Evolutionary conservation across 192 early-diverging fungal species (phyloP), one percentile per base, ranked within the genome.

Genomic region (Geosiphon pyriformis): DNA sequence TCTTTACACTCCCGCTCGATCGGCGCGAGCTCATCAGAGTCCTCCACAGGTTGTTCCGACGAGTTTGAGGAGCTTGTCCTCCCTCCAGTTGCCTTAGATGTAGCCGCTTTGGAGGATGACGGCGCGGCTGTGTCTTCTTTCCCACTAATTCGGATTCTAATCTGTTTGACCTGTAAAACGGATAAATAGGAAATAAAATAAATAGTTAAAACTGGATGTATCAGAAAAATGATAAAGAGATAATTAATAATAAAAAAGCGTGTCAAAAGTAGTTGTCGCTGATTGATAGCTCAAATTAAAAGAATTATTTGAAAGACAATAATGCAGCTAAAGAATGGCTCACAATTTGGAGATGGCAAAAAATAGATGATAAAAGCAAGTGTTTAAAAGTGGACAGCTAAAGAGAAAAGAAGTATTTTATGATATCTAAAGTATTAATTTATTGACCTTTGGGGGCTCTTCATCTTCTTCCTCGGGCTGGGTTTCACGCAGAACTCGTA

Each of bases 401-500:
- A 34, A 30, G 52, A 22, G 53, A 8, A 17, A 59, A 25, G 23
- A 34, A 25, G 8, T 76, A 59, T 22, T 64, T 72, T 34, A 67
- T 69, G 1, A 23, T 35, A 27, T 46, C 73, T 8, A 55, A 71
- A 32, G 30, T 58, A 30, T 0, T 33, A 54, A 34, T 72, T 67
- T 63, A 73, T 70, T 68, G 61, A 23, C 56, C 23, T 25, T 27
- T 27, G 47, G 4, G n/a, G 64, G 66, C 63, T 49, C 26, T 62
- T 59, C 22, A 30, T 35, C 4, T 61, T 59, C 25, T 61, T 75
- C 69, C 47, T 80, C 67, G 7, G 67, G 61, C 34, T 90, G 85
- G 32, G 80, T 74, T 42, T 94, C 91, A 2, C 86, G 83, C 27
- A 97, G 75, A 4, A 87, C 80, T 75, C 95, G 92, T 61, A 99